Conservation (phyloP, 352 stramenopile genomes). For the Pythium dissotocum region DNA sequence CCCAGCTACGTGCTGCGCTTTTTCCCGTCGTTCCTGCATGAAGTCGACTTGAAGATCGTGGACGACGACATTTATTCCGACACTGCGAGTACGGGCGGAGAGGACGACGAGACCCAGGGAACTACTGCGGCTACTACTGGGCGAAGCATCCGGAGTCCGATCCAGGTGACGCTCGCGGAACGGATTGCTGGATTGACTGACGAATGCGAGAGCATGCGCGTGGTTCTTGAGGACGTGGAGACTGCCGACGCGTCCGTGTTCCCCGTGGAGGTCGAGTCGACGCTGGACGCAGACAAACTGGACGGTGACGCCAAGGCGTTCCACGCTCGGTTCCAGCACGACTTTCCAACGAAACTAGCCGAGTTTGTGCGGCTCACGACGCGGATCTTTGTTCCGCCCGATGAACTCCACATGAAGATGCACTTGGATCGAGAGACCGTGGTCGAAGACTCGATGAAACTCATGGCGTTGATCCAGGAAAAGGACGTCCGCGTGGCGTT, state of each 20-base stretch:
- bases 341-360: conserved; percentile 39
- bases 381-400: conserved; percentile 35
- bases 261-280: neutral
- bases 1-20: conserved; percentile 24
- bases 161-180: conserved; percentile 19
- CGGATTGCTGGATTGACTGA: conserved; percentile 17
- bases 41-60: conserved; percentile 16
- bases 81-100: conserved; percentile 13
- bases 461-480: conserved; percentile 28
- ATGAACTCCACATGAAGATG: conserved; percentile 27
- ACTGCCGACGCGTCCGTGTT: conserved; percentile 8
- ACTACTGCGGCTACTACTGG: too few species aligned
- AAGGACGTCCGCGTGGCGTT: conserved; percentile 34
- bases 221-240: conserved; percentile 25
- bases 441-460: conserved; percentile 21
- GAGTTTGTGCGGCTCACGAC: conserved; percentile 38
- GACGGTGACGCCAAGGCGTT: conserved; percentile 36
- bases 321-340: conserved; percentile 14
- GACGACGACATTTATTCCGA: conserved; percentile 1
- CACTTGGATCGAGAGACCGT: conserved; percentile 24
- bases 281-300: conserved; percentile 26
- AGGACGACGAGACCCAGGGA: neutral
- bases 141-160: neutral
- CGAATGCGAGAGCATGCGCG: conserved; percentile 2
- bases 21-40: neutral